These are phyloP conservation scores for Globisporangium parvum DNA, from an alignment of 352 stramenopile genomes.

Conservation along the genomic window DNA sequence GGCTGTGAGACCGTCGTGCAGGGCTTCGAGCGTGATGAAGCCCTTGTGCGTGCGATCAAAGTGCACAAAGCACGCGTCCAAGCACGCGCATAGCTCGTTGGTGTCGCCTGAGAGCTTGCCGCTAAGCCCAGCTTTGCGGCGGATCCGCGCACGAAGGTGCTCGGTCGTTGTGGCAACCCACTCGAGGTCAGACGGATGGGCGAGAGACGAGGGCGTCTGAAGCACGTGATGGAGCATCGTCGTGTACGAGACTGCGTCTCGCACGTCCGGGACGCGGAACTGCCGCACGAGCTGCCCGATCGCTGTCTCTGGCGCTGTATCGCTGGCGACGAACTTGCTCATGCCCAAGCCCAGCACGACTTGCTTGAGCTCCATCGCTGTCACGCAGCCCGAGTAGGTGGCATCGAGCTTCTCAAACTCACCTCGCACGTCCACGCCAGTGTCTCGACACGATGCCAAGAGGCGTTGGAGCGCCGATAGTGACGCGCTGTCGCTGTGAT, in stretches of 20 bases:
- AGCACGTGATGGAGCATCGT: constrained; percentile 22
- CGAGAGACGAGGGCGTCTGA: neutral
- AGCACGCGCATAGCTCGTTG: constrained; percentile 17
- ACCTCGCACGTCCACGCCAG: constrained; percentile 40
- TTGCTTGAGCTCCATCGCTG: constrained; percentile 49
- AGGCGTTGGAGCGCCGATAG: constrained; percentile 16
- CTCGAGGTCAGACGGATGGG: constrained; percentile 2
- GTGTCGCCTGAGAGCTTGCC: constrained; percentile 25
- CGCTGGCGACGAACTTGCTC: constrained; percentile 10
- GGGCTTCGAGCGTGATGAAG: constrained; percentile 31
- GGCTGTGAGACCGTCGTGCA: constrained; percentile 32
- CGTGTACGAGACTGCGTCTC: constrained; percentile 37
- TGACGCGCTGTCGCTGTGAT: neutral
- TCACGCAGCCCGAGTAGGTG: constrained; percentile 34
- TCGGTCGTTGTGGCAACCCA: constrained; percentile 29
- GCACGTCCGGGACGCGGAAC: constrained; percentile 22
- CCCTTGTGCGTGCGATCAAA: constrained; percentile 55
- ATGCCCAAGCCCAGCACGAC: constrained; percentile 35
- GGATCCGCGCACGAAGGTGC: constrained; percentile 37
- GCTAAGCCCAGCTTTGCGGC: constrained; percentile 23
- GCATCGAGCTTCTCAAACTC: constrained; percentile 44
- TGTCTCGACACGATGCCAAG: constrained; percentile 24
- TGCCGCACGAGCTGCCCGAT: constrained; percentile 55
- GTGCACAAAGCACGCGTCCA: constrained; percentile 57
- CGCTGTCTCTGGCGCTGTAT: constrained; percentile 22